Evolutionary conservation across 2,329 filamentous ascomycete species (phyloP).

Genomic region (Botrytis sinoallii): DNA sequence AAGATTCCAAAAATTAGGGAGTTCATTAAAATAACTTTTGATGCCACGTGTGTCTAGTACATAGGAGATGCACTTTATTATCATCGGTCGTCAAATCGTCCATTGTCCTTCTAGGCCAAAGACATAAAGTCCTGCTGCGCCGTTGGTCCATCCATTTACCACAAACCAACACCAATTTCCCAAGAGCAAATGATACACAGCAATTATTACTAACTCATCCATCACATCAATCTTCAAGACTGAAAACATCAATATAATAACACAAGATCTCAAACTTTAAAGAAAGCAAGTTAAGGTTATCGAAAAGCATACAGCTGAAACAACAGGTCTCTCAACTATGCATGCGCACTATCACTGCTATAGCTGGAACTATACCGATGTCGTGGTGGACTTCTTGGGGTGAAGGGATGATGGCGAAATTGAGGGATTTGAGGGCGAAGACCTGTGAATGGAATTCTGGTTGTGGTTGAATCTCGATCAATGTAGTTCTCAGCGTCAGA

Average conservation of each 20-base stretch:
- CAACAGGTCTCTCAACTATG: not conserved
- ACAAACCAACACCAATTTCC: not conserved
- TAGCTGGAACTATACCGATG: conserved; percentile 16
- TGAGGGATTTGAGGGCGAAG: conserved; percentile 13
- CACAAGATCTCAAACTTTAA: not conserved
- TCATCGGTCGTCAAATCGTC: conserved; percentile 1
- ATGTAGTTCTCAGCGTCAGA: conserved; percentile 12
- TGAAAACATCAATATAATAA: not conserved
- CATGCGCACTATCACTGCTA: conserved; percentile 1
- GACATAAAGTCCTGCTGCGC: not conserved
- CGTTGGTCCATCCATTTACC: not conserved
- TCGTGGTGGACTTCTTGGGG: conserved; percentile 6
- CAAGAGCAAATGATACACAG: not conserved
- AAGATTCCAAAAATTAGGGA: not conserved
- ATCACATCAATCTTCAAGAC: not conserved
- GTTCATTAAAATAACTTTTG: not conserved
- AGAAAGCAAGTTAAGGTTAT: not conserved
- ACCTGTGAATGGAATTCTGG: conserved; percentile 15
- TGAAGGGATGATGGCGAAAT: conserved; percentile 10
- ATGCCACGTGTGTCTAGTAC: not conserved
- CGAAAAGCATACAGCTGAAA: not conserved
- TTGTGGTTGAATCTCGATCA: not conserved
- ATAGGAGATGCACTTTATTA: not conserved
- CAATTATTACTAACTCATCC: not conserved
- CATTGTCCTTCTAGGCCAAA: not conserved